A percentile compares a stretch with the other conserved stretches of the same genome.
These are phyloP conservation scores for Xylaria sp. DNA, from an alignment of 2,329 filamentous ascomycete genomes.

Conservation along the genomic window DNA sequence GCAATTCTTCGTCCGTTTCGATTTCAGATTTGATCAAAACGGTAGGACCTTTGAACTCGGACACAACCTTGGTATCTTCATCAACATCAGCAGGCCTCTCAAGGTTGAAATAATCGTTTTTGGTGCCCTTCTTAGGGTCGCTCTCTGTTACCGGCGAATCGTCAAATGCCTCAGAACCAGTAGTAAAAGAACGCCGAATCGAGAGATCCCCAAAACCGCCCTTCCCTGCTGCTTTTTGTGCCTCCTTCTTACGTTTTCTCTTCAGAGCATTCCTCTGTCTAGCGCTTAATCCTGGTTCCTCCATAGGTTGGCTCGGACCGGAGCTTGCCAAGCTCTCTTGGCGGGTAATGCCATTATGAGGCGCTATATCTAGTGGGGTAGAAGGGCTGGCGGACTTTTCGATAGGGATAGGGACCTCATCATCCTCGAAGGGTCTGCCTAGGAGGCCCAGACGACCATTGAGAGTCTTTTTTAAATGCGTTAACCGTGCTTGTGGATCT, in stretches of 20 bases:
- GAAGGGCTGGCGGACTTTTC: constrained; percentile 64
- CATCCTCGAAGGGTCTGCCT: constrained; percentile 86
- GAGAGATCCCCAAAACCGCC: constrained; percentile 89
- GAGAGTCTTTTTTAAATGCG: constrained; percentile 90
- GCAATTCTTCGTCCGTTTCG: constrained; percentile 77
- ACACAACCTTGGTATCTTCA: constrained; percentile 90
- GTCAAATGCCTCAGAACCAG: constrained; percentile 69
- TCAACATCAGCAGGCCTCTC: constrained; percentile 81
- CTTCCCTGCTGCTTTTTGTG: constrained; percentile 88
- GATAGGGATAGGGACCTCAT: constrained; percentile 73
- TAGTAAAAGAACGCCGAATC: constrained; percentile 68
- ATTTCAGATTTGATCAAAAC: constrained; percentile 87
- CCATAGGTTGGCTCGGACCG: constrained; percentile 56
- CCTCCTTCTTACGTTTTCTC: constrained; percentile 89
- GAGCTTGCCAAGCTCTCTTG: constrained; percentile 51
- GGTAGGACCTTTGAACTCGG: constrained; percentile 90
- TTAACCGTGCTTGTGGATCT: constrained; percentile 81
- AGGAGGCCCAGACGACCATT: constrained; percentile 82
- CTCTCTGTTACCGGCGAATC: constrained; percentile 64
- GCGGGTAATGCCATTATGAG: constrained; percentile 48
- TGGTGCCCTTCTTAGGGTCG: constrained; percentile 69
- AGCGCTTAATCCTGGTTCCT: constrained; percentile 83
- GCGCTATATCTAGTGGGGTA: constrained; percentile 55
- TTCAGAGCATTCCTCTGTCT: constrained; percentile 95
- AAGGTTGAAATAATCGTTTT: constrained; percentile 88